A percentile compares a stretch with the other conserved stretches of the same genome.
Evolutionary conservation across 2,329 filamentous ascomycete species (phyloP).

Genomic region (Nigrospora sphaerica): DNA sequence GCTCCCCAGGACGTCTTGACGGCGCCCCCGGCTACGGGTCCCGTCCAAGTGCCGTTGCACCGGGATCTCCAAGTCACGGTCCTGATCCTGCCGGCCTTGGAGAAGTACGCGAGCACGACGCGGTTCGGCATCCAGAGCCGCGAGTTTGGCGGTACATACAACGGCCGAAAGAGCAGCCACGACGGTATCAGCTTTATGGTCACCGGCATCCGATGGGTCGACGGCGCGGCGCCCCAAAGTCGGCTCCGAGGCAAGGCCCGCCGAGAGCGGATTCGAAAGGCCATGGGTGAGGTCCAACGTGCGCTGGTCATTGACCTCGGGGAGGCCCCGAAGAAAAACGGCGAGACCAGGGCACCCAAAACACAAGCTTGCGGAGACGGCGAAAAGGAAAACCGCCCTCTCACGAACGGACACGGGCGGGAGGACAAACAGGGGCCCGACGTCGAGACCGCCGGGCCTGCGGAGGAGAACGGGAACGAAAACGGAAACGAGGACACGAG

Average conservation of each 20-base stretch:
- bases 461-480: too few relatives aligned
- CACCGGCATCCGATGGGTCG: constrained; percentile 74
- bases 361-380: constrained; percentile 10
- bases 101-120: constrained; percentile 68
- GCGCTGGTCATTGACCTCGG: constrained; percentile 24
- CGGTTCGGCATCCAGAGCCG: constrained; percentile 78
- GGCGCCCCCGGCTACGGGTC: constrained; percentile 50
- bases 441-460: too few relatives aligned
- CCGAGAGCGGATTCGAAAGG: constrained; percentile 49
- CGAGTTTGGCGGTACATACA: constrained; percentile 58
- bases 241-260: constrained; percentile 48
- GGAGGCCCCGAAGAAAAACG: constrained; percentile 19
- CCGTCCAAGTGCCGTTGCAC: constrained; percentile 56
- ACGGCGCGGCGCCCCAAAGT: constrained; percentile 57
- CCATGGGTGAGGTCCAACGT: constrained; percentile 43
- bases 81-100: constrained; percentile 71
- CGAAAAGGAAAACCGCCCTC: constrained; percentile 40
- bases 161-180: constrained; percentile 43
- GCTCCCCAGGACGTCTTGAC: constrained; percentile 35
- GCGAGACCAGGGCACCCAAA: neutral
- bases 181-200: constrained; percentile 90
- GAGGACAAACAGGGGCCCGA: too few relatives aligned
- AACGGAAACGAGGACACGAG: too few relatives aligned
- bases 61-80: constrained; percentile 84
- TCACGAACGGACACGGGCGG: too few relatives aligned